Base-by-base conservation (phyloP, 208 protist species). In the Naegleria lovaniensis region DNA sequence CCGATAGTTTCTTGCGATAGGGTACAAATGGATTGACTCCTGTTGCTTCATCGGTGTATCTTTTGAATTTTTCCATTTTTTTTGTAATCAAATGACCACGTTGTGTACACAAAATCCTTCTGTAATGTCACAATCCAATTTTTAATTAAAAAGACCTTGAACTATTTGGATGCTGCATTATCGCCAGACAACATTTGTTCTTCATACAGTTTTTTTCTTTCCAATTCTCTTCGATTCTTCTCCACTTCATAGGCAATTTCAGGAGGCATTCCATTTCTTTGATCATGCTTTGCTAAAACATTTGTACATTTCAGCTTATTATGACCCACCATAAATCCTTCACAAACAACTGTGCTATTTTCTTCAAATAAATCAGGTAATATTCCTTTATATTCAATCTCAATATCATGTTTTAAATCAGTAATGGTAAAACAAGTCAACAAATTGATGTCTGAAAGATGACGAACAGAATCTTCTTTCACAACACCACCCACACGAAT, bases 351-450 rank as follows among this genome's bases (percentile, higher is more conserved):
- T 29, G 55, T 67, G 22, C 55, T 67, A 67, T 67, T 67, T 67
- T 67, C 55, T 67, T 67, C 55, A 67, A 67, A 67, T 67, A 67
- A 67, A 67, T 67, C 55, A 67, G 55, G 55, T 67, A 67, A 67
- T 29, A 67, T 29, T 29, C 55, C 55, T 67, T 67, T 67, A 67
- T 67, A 67, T 19, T 67, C 55, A 67, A 67, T 67, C 22, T 67
- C 55, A 67, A 67, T 67, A 67, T 67, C 55, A 67, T 67, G 19
- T 67, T 67, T 67, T 29, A 67, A 67, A 67, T 67, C 55, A 29
- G 55, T 67, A 19, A 67, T 67, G 11, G 11, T 67, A 67, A 67
- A 67, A 29, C 11, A 29, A 29, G 55, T 67, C 11, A 67, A 29
- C 4, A 67, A 67, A 19, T 67, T 67, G 22, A 29, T 19, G 3